Evolutionary conservation across 805 yeast species (phyloP).

Genomic region (Candida khao-thaluensis): DNA sequence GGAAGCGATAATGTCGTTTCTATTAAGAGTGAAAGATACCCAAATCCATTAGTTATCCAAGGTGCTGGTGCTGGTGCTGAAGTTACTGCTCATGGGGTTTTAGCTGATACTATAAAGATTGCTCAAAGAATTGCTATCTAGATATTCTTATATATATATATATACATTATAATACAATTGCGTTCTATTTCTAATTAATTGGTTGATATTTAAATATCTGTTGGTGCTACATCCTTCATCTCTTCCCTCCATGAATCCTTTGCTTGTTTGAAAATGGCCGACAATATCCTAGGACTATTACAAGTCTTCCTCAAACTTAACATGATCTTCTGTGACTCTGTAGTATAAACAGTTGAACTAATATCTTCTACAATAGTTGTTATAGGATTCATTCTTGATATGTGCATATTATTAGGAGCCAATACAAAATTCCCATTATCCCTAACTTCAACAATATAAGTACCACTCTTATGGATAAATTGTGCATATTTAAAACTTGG

Average conservation of each 20-base stretch:
- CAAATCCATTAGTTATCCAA: conserved; percentile 90
- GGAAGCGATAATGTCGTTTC: conserved; percentile 97
- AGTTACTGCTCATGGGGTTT: conserved; percentile 76
- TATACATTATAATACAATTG: conserved; percentile 7
- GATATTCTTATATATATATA: not conserved
- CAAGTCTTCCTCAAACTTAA: conserved; percentile 64
- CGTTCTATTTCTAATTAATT: not conserved
- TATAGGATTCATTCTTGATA: conserved; percentile 57
- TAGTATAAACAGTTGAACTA: conserved; percentile 26
- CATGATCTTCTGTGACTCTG: conserved; percentile 76
- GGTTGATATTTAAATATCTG: conserved; percentile 13
- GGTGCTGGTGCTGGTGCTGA: conserved; percentile 95
- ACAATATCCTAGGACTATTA: conserved; percentile 46
- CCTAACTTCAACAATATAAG: conserved; percentile 82
- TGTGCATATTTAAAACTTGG: conserved; percentile 82
- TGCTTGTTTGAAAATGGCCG: conserved; percentile 59
- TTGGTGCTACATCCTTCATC: conserved; percentile 17
- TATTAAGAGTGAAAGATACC: conserved; percentile 86
- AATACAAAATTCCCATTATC: conserved; percentile 74
- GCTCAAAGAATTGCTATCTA: conserved; percentile 74
- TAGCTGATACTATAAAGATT: conserved; percentile 88
- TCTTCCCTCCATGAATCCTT: conserved; percentile 19
- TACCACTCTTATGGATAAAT: conserved; percentile 86
- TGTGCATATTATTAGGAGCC: conserved; percentile 85
- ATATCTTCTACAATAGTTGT: conserved; percentile 25